A percentile compares a stretch with the other conserved stretches of the same genome.
phyloP scores from a whole-genome alignment of 805 yeast genomes.

The Candida methanosorbosa region DNA sequence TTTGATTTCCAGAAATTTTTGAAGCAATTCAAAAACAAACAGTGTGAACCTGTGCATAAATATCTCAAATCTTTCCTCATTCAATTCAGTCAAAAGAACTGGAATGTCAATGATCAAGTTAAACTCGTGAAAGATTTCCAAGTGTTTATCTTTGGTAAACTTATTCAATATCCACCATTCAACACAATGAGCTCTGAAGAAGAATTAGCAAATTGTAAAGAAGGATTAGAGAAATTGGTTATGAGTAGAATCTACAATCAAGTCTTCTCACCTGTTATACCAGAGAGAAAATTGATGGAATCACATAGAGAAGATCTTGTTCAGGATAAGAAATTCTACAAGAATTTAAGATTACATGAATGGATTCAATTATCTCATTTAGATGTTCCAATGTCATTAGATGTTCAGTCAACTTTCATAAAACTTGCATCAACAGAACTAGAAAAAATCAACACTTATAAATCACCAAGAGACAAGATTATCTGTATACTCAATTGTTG shows the following conservation, averaged over 20 bases:
- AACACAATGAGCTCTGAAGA: conserved; percentile 46
- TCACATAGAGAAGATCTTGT: conserved; percentile 57
- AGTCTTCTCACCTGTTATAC: conserved; percentile 66
- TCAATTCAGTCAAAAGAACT: conserved; percentile 61
- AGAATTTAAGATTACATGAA: conserved; percentile 17
- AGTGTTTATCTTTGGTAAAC: conserved; percentile 56
- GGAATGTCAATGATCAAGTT: conserved; percentile 71
- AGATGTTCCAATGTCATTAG: conserved; percentile 53
- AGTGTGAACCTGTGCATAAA: conserved; percentile 83
- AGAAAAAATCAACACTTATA: conserved; percentile 66
- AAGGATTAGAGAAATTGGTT: conserved; percentile 86
- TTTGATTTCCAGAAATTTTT: conserved; percentile 85
- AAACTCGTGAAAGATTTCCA: conserved; percentile 75
- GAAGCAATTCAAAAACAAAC: conserved; percentile 56
- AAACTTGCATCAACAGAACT: conserved; percentile 67
- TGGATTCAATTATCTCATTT: conserved; percentile 73
- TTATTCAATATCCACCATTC: conserved; percentile 64
- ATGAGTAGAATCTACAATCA: conserved; percentile 77
- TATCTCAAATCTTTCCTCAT: conserved; percentile 77
- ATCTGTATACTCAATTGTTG: conserved; percentile 88
- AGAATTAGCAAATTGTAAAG: conserved; percentile 65
- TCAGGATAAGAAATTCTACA: conserved; percentile 56
- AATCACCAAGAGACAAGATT: conserved; percentile 92
- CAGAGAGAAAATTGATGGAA: conserved; percentile 33
- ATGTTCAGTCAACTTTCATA: conserved; percentile 44